A percentile compares a stretch with the other conserved stretches of the same genome.
These are phyloP conservation scores for Chytridium lagenaria DNA, from an alignment of 371 early-diverging fungal genomes.

Conservation along the genomic window DNA sequence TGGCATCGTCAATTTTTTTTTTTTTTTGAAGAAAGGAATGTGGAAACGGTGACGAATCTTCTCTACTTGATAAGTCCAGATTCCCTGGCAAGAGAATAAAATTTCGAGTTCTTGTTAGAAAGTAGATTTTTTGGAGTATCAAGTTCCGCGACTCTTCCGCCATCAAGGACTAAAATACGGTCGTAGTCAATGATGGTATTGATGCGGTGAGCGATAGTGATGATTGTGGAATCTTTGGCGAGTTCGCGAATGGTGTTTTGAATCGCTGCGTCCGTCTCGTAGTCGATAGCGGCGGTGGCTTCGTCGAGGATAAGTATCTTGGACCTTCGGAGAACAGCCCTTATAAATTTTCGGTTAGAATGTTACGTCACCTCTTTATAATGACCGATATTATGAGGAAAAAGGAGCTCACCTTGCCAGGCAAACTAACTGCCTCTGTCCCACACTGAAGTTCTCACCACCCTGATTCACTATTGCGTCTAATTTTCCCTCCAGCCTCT, in stretches of 20 bases:
- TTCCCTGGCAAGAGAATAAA: constrained; percentile 76
- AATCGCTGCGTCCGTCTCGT: constrained; percentile 75
- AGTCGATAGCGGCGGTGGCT: constrained; percentile 58
- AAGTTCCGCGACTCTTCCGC: constrained; percentile 79
- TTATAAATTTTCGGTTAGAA: no score
- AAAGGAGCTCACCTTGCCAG: constrained; percentile 44
- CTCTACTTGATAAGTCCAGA: constrained; percentile 55
- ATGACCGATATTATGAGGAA: no score
- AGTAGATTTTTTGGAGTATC: constrained; percentile 75
- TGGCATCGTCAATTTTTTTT: no score
- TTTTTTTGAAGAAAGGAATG: no score
- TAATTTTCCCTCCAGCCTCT: constrained; percentile 69
- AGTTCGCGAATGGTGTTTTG: constrained; percentile 89
- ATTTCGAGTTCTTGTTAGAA: constrained; percentile 65
- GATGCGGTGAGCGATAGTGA: constrained; percentile 91
- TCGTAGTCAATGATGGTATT: constrained; percentile 84
- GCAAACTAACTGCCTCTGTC: constrained; percentile 75
- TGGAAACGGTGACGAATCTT: neutral
- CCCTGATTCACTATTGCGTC: constrained; percentile 46
- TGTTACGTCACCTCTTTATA: no score
- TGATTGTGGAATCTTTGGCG: constrained; percentile 83
- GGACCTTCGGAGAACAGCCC: constrained; percentile 44
- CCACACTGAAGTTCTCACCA: constrained; percentile 89
- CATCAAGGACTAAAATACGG: constrained; percentile 80
- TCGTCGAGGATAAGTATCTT: constrained; percentile 58